Evolutionary conservation across 257 asterid species (phyloP).

Genomic region (Penstemon eatonii): DNA sequence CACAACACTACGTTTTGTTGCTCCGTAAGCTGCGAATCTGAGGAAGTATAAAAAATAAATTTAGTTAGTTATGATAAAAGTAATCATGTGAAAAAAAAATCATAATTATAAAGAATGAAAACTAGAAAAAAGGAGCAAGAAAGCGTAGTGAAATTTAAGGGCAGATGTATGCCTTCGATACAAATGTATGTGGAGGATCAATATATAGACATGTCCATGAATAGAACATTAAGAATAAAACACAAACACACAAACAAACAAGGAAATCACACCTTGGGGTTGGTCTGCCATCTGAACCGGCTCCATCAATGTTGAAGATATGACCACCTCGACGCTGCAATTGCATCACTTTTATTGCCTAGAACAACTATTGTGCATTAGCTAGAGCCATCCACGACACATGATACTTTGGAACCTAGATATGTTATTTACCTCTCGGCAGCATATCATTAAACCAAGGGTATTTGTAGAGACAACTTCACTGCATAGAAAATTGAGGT

Average conservation of each 20-base stretch:
- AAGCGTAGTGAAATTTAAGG: constrained; percentile 5
- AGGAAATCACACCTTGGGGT: constrained; percentile 69
- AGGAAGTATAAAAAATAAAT: constrained; percentile 20
- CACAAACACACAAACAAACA: constrained; percentile 2
- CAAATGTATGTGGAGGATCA: background rate
- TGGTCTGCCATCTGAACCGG: constrained; percentile 99
- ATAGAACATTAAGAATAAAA: background rate
- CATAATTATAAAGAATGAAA: background rate
- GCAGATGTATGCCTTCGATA: constrained; percentile 17
- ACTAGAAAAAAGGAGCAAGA: background rate
- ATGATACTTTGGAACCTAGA: constrained; percentile 21
- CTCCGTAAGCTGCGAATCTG: constrained; percentile 99
- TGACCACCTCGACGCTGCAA: constrained; percentile 92
- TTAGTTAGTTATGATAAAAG: background rate
- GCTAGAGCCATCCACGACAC: constrained; percentile 24
- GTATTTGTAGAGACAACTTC: constrained; percentile 93
- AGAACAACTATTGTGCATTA: constrained; percentile 34
- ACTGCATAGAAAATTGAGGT: constrained; percentile 47
- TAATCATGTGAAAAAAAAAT: background rate
- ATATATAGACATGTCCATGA: background rate
- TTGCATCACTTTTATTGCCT: constrained; percentile 93
- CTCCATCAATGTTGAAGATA: constrained; percentile 91
- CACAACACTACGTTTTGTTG: constrained; percentile 96
- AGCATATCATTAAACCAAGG: constrained; percentile 93
- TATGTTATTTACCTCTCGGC: constrained; percentile 78